Percentiles rank a stretch among this genome's conserved stretches.
Conservation (phyloP, 2,329 filamentous ascomycete species). For the Aspergillus persii region DNA sequence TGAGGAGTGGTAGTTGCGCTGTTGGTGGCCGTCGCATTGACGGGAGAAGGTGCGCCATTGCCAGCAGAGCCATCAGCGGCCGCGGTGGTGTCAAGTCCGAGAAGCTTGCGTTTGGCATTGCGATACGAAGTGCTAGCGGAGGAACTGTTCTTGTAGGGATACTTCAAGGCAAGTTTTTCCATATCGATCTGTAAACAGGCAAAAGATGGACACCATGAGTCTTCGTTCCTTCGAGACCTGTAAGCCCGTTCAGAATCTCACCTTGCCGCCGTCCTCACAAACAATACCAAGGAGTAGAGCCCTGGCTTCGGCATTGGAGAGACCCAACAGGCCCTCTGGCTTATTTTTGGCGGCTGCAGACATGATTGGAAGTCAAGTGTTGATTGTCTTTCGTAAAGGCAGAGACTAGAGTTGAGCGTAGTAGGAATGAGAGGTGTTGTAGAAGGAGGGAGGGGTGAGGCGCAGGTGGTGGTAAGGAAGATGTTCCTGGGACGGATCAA, state of each 20-base stretch:
- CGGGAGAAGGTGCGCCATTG: not conserved
- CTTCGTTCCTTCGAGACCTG: not conserved
- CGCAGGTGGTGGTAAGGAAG: conserved; percentile 5
- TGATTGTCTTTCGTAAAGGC: not conserved
- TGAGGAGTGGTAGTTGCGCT: conserved; percentile 9
- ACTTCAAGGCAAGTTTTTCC: conserved; percentile 34
- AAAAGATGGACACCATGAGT: not conserved
- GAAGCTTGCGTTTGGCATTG: conserved; percentile 39
- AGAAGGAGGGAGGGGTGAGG: not conserved
- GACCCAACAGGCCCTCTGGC: conserved; percentile 15
- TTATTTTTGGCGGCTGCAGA: conserved; percentile 13
- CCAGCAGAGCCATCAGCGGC: not conserved
- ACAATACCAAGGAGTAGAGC: conserved; percentile 20
- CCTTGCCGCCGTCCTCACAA: conserved; percentile 16
- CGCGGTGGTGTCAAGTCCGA: conserved; percentile 3
- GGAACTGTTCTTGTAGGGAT: conserved; percentile 35
- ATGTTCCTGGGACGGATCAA: not conserved
- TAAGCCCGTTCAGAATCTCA: not conserved
- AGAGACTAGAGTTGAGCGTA: not conserved
- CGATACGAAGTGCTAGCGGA: conserved; percentile 37
- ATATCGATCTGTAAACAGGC: conserved; percentile 35
- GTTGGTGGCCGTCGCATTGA: not conserved
- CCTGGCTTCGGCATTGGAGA: conserved; percentile 17
- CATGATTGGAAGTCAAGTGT: conserved; percentile 8
- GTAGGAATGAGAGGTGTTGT: not conserved